Base-by-base conservation (phyloP, 2,329 filamentous ascomycete genomes). In the Zalaria sp. region DNA sequence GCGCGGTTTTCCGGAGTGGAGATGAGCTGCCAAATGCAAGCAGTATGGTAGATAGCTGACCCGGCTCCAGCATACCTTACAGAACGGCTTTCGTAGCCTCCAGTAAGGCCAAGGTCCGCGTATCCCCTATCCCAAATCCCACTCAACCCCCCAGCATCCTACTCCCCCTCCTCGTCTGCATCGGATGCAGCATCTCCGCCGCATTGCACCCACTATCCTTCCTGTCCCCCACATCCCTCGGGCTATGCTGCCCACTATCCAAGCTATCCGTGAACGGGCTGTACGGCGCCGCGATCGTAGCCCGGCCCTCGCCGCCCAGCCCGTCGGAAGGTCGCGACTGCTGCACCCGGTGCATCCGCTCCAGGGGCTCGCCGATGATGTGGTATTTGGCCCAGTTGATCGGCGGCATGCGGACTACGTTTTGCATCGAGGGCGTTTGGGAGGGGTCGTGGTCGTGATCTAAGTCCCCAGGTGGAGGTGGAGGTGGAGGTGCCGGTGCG, bases 301-400 rank as follows among this genome's bases (percentile, higher is more conserved):
- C 69, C 42, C 51, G 65, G 49, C 53, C 64, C 34, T 49, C 45
- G 10, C 43, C 39, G 1, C 43, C 49, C 27, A 41, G 32, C 6
- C 31, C 37, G 18, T 46, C 53, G 25, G 56, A 53, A 2, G 86
- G 87, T 41, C 75, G 72, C 38, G 67, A 63, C 40, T 79, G 64
- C 62, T 95, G 87, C 55, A 93, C 83, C 39, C 77, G 73, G 58
- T 95, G 88, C 48, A 95, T 68, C 57, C 79, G 83, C 60, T 95
- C 86, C 31, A 95, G 69, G 1, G 84, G 77, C 45, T 84, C 81
- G 38, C 86, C 88, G 3, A 91, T 78, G n/a, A 95, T 72, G 51
- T 85, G 84, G 60, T 96, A 96, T 57, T 94, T 88, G 8, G 79
- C 77, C 89, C 89, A 96, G 65, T 95, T 94, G 55, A 96, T 80